These are phyloP conservation scores for Dendrocalamus latiflorus DNA, from an alignment of 202 grass and related monocot species.

Conservation along the genomic window DNA sequence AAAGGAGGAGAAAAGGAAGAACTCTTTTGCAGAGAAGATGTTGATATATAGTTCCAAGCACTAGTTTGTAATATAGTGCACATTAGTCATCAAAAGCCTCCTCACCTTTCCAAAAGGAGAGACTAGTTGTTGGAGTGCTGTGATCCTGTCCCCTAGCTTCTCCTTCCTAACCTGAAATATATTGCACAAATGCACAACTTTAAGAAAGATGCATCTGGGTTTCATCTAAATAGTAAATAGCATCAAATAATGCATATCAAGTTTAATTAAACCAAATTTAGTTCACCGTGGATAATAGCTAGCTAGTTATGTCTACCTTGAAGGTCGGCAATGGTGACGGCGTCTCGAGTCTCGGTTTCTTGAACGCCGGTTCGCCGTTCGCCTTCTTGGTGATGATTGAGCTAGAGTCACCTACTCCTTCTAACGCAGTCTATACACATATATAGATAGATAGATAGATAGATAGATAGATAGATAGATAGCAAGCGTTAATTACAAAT, in stretches of 20 bases:
- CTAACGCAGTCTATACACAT: constrained; percentile 46
- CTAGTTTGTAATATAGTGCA: constrained; percentile 43
- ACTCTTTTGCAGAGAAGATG: constrained; percentile 40
- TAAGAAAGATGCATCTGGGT: not conserved
- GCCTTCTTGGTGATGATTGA: constrained; percentile 54
- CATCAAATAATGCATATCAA: constrained; percentile 32
- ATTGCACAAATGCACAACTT: constrained; percentile 23
- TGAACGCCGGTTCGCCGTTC: constrained; percentile 39
- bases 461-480: too few relatives aligned
- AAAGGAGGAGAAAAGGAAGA: too few relatives aligned
- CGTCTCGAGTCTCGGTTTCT: constrained; percentile 75
- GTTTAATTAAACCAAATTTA: not conserved
- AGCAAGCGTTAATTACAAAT: constrained; percentile 14
- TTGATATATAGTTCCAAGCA: constrained; percentile 37
- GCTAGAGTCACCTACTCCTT: constrained; percentile 62
- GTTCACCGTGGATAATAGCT: too few relatives aligned
- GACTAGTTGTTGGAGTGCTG: too few relatives aligned
- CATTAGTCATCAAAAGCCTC: constrained; percentile 44
- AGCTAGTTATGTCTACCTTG: constrained; percentile 66
- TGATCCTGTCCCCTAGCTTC: constrained; percentile 98
- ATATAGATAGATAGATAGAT: too few relatives aligned
- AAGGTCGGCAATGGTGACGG: constrained; percentile 86
- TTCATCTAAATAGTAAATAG: not conserved
- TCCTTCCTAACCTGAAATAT: constrained; percentile 91
- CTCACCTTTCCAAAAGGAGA: too few relatives aligned